These are phyloP conservation scores for Petunia secreta DNA, from an alignment of 257 asterid genomes.

Conservation along the genomic window DNA sequence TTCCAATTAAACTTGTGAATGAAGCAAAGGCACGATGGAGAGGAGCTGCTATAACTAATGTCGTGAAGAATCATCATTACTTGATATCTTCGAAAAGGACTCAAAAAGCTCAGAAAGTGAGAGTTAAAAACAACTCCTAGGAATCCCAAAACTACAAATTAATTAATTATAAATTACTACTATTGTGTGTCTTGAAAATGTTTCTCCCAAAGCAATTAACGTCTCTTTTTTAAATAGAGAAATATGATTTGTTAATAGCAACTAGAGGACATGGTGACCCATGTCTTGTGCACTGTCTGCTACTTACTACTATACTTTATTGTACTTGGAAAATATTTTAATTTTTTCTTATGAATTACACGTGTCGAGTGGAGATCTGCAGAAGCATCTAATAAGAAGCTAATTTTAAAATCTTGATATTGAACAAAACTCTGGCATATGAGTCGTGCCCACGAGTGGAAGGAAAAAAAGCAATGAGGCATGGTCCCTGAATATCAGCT, in stretches of 20 bases:
- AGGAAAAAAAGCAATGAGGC: slow-evolving; percentile 31
- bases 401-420: background rate
- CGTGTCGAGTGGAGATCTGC: slow-evolving; percentile 27
- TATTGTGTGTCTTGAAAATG: slow-evolving; percentile 21
- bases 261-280: slow-evolving; percentile 46
- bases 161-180: slow-evolving; percentile 31
- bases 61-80: slow-evolving; percentile 19
- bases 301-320: background rate
- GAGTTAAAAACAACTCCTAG: slow-evolving; percentile 32
- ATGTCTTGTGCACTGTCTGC: slow-evolving; percentile 39
- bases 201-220: slow-evolving; percentile 45
- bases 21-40: slow-evolving; percentile 4
- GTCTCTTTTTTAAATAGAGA: slow-evolving; percentile 1
- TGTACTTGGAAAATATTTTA: background rate
- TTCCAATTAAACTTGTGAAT: slow-evolving; percentile 23
- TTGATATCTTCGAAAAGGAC: slow-evolving; percentile 21
- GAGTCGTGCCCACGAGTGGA: slow-evolving; percentile 79
- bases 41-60: background rate
- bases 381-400: slow-evolving; percentile 23
- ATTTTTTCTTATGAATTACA: background rate
- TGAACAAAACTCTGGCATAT: slow-evolving; percentile 38
- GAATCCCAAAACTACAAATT: slow-evolving; percentile 26
- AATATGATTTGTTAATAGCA: background rate
- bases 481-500: slow-evolving; percentile 64
- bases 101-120: slow-evolving; percentile 32